Conservation (phyloP, 768 basidiomycete species). For the Lepiota brunneoincarnata region DNA sequence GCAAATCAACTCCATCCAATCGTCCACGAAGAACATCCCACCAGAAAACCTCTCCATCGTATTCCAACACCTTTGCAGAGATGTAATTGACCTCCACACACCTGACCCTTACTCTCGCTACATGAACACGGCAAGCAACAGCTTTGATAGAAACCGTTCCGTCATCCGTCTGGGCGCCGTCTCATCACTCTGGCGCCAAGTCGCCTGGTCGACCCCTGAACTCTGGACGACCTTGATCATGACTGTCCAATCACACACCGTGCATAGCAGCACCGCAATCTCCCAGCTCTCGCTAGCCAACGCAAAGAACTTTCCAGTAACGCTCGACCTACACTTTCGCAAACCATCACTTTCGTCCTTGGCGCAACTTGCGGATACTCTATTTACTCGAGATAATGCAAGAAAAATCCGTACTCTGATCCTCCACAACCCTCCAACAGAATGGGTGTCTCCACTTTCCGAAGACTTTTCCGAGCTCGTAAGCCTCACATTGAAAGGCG, state of each 20-base stretch:
- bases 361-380: no score
- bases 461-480: no score
- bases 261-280: not conserved
- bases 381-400: no score
- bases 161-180: constrained; percentile 4
- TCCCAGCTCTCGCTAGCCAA: not conserved
- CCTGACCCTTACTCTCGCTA: not conserved
- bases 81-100: no score
- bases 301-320: not conserved
- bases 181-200: constrained; percentile 1
- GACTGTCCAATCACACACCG: not conserved
- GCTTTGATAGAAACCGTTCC: not conserved
- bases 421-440: no score
- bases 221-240: not conserved
- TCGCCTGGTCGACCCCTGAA: constrained; percentile 1
- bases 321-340: no score
- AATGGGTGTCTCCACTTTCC: no score
- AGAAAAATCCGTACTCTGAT: no score
- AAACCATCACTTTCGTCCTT: no score
- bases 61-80: not conserved
- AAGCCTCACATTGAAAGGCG: no score
- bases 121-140: no score
- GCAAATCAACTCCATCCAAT: not conserved
- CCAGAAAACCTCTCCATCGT: constrained; percentile 2
- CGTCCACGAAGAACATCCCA: not conserved